Conservation (phyloP, 495 filamentous ascomycete genomes). For the Tuber microsphaerosporum region DNA sequence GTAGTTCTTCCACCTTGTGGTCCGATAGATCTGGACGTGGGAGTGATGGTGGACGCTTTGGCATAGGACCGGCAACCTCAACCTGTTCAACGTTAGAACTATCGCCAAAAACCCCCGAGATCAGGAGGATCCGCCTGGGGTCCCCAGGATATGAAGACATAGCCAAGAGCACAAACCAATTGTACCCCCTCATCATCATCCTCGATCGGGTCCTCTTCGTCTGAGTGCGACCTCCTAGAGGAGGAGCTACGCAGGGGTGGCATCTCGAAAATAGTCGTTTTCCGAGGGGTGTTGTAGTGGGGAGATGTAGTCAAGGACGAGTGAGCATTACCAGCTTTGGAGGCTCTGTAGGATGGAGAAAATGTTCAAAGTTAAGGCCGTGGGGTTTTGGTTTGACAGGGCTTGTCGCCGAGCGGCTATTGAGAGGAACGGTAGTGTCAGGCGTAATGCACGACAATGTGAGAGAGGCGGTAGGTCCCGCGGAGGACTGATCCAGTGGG, state of each 20-base stretch:
- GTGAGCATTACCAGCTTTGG: background rate
- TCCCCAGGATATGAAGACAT: background rate
- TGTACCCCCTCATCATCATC: background rate
- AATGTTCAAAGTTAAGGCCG: background rate
- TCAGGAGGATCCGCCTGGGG: background rate
- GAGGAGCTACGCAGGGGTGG: background rate
- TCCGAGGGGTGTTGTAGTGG: background rate
- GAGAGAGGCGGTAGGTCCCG: background rate
- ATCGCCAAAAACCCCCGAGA: background rate
- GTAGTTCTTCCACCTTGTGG: background rate
- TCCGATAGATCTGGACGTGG: background rate
- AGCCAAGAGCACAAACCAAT: slow-evolving; percentile 1
- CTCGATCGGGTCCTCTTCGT: background rate
- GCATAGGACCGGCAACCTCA: background rate
- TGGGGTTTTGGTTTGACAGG: background rate
- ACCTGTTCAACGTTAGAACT: slow-evolving; percentile 1
- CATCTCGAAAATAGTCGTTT: slow-evolving; percentile 1
- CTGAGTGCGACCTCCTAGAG: background rate
- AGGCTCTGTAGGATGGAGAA: background rate
- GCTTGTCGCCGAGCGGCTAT: slow-evolving; percentile 1
- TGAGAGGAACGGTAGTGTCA: background rate
- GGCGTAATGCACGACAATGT: background rate
- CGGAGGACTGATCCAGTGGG: background rate
- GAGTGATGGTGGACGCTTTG: background rate
- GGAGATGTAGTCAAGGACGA: background rate